Conservation (phyloP, 164 flowering plant species). For the Protea cynaroides region DNA sequence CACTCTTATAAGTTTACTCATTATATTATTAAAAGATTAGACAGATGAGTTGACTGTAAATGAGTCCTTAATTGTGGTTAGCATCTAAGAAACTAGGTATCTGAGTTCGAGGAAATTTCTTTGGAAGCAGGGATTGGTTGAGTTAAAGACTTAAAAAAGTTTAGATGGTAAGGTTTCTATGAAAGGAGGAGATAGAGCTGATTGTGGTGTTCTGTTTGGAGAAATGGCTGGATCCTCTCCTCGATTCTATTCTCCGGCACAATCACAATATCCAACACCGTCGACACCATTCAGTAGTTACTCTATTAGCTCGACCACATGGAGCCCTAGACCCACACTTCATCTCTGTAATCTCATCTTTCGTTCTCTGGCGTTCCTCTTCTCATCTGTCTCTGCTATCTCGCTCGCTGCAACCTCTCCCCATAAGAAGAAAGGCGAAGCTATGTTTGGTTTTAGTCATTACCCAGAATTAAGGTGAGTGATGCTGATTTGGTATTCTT, state of each 20-base stretch:
- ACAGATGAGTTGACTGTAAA: too few species aligned
- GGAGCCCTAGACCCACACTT: too few species aligned
- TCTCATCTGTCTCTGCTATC: slow-evolving; percentile 42
- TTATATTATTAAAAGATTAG: too few species aligned
- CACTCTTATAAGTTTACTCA: too few species aligned
- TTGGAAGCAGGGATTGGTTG: background rate
- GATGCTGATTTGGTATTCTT: background rate
- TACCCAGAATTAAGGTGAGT: slow-evolving; percentile 35
- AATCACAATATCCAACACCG: slow-evolving; percentile 29
- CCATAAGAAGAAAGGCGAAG: background rate
- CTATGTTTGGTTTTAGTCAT: slow-evolving; percentile 1
- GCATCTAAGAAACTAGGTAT: too few species aligned
- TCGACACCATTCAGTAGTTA: slow-evolving; percentile 33
- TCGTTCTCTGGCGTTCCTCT: slow-evolving; percentile 27
- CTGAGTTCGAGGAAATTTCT: background rate
- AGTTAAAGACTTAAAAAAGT: too few species aligned
- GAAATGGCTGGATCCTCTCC: slow-evolving; percentile 10
- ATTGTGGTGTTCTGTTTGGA: slow-evolving; percentile 5
- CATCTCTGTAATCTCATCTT: slow-evolving; percentile 22
- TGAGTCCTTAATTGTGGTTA: too few species aligned
- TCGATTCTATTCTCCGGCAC: slow-evolving; percentile 17
- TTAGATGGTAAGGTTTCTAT: background rate
- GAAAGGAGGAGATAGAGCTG: background rate
- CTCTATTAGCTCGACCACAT: slow-evolving; percentile 28
- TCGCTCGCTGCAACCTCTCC: slow-evolving; percentile 16